Evolutionary conservation across 2,329 filamentous ascomycete genomes (phyloP).

Genomic region (Byssothecium circinans): DNA sequence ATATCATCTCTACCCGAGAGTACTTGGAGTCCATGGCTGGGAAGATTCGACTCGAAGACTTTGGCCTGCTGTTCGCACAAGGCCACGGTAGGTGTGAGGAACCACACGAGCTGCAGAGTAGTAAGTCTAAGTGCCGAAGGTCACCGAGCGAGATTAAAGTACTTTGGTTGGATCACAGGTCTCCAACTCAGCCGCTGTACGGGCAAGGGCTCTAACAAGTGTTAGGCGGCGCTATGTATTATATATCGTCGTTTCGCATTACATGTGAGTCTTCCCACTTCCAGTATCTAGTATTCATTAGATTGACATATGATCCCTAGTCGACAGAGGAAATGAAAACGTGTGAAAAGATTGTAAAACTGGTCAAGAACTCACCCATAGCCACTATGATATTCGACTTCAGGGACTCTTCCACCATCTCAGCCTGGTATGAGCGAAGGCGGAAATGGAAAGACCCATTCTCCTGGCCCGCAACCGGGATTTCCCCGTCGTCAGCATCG

Average conservation of each 20-base stretch:
- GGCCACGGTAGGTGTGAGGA: slow-evolving; percentile 49
- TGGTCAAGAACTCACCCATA: slow-evolving; percentile 43
- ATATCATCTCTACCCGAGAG: slow-evolving; percentile 70
- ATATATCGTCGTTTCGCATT: not conserved
- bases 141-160: not conserved
- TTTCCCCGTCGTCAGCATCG: slow-evolving; percentile 7
- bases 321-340: too few relatives aligned
- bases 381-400: slow-evolving; percentile 51
- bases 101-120: slow-evolving; percentile 47
- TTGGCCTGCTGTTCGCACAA: slow-evolving; percentile 50
- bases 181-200: slow-evolving; percentile 49
- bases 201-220: slow-evolving; percentile 43
- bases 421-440: slow-evolving; percentile 51
- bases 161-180: slow-evolving; percentile 41
- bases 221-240: slow-evolving; percentile 14
- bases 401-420: slow-evolving; percentile 52
- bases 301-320: not conserved
- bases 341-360: too few relatives aligned
- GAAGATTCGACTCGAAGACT: slow-evolving; percentile 40
- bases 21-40: slow-evolving; percentile 59
- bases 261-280: slow-evolving; percentile 53
- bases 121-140: slow-evolving; percentile 1
- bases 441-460: slow-evolving; percentile 21
- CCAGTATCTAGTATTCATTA: slow-evolving; percentile 44
- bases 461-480: slow-evolving; percentile 3